Conservation (phyloP, 768 basidiomycete genomes). For the Hebeloma cylindrosporum region DNA sequence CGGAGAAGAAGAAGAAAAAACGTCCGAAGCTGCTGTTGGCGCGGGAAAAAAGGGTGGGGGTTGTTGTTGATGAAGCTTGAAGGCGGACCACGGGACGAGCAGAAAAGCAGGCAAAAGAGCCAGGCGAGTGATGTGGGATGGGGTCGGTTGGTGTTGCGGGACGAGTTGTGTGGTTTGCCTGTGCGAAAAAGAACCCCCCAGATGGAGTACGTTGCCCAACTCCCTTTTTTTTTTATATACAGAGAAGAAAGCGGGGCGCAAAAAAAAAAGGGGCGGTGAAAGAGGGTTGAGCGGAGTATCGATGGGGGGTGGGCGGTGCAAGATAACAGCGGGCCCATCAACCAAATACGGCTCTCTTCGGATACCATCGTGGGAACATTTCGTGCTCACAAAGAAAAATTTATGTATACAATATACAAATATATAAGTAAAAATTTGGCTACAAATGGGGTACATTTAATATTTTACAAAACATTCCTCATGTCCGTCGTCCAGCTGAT, state of each 20-base stretch:
- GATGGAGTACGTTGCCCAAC: too few species aligned
- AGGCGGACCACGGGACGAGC: slow-evolving; percentile 10
- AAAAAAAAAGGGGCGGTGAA: slow-evolving; percentile 21
- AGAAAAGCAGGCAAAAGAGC: slow-evolving; percentile 14
- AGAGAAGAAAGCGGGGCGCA: slow-evolving; percentile 7
- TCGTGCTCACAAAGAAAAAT: too few species aligned
- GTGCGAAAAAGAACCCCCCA: slow-evolving; percentile 17
- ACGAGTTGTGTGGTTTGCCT: slow-evolving; percentile 11
- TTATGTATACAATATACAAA: too few species aligned
- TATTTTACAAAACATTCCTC: slow-evolving; percentile 3
- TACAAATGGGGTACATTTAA: background rate
- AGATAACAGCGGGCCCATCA: slow-evolving; percentile 40
- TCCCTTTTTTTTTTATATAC: too few species aligned
- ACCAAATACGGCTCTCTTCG: slow-evolving; percentile 44
- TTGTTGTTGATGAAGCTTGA: slow-evolving; percentile 6
- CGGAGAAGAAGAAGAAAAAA: too few species aligned
- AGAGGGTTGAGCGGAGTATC: slow-evolving; percentile 33
- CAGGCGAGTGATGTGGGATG: slow-evolving; percentile 16
- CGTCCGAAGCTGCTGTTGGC: slow-evolving; percentile 6
- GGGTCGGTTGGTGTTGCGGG: slow-evolving; percentile 9
- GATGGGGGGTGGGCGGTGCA: slow-evolving; percentile 51
- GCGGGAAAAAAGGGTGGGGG: slow-evolving; percentile 6
- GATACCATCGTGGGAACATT: slow-evolving; percentile 39
- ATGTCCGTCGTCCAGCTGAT: slow-evolving; percentile 8
- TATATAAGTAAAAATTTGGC: too few species aligned